These are phyloP conservation scores for Acidomyces sp. DNA, from an alignment of 495 filamentous ascomycete genomes.

Conservation along the genomic window DNA sequence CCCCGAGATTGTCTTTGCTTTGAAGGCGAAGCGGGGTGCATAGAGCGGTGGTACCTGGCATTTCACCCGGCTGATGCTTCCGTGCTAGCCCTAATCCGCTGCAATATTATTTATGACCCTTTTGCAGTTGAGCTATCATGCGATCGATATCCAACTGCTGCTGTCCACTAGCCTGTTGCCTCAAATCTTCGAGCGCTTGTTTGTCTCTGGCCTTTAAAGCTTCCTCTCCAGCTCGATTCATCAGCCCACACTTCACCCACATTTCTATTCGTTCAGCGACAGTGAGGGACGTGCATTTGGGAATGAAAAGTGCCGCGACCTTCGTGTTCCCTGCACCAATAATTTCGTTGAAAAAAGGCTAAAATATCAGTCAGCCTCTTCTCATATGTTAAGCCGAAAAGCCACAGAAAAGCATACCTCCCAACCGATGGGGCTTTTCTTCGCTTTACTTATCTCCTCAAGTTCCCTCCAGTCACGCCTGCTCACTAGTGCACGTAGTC, in stretches of 20 bases:
- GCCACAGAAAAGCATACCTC: slow-evolving; percentile 47
- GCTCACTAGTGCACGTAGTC: slow-evolving; percentile 75
- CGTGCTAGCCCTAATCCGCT: too few relatives aligned
- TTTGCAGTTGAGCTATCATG: slow-evolving; percentile 42
- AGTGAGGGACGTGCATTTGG: slow-evolving; percentile 61
- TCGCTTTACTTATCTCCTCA: slow-evolving; percentile 59
- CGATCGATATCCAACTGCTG: slow-evolving; percentile 45
- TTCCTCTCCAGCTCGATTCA: slow-evolving; percentile 83
- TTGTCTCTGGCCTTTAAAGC: slow-evolving; percentile 70
- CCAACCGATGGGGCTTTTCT: slow-evolving; percentile 92
- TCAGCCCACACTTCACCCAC: slow-evolving; percentile 92
- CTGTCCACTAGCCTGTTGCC: slow-evolving; percentile 42
- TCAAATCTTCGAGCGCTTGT: slow-evolving; percentile 48
- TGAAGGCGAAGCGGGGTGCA: too few relatives aligned
- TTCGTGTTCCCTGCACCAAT: slow-evolving; percentile 82
- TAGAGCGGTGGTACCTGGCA: too few relatives aligned
- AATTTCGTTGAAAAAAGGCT: slow-evolving; percentile 86
- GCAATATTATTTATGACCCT: too few relatives aligned
- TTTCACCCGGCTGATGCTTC: too few relatives aligned
- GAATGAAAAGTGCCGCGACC: slow-evolving; percentile 68
- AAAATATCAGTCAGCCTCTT: slow-evolving; percentile 14
- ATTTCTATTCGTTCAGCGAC: slow-evolving; percentile 66
- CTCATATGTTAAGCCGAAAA: too few relatives aligned
- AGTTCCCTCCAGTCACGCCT: slow-evolving; percentile 84
- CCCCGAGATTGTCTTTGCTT: too few relatives aligned